Base-by-base conservation (phyloP, 179 eudicot genomes). In the Camellia oleifera region DNA sequence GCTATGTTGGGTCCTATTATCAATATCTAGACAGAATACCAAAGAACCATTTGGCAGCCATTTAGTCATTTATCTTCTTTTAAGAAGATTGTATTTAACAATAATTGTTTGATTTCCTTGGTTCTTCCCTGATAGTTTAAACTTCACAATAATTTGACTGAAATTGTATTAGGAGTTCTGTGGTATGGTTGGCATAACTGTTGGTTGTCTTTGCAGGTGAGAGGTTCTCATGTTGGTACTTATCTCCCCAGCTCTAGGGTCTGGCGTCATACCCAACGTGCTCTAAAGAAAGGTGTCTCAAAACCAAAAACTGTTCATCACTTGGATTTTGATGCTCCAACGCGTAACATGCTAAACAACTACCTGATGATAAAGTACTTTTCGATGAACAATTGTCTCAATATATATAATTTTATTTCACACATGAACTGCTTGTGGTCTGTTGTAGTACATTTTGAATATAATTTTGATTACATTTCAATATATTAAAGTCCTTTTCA, bases 261-360 rank as follows among this genome's bases (percentile, higher is more conserved):
- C 82, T 96, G 99, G 99, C 92, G 88, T 82, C 40, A 48, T 48
- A 18, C 40, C 40, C 40, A 32, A 32, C 2, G 40, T 32, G 40
- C 40, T 32, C 40, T 32, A 32, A 32, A 32, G 40, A 32, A 32
- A 32, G 40, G 40, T 32, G 40, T 32, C 40, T 32, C 40, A 32
- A 32, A 32, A 32, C 83, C 80, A 60, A 87, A 87, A 73, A 92
- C 89, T 65, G 88, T 96, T 77, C 86, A 90, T 60, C 95, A 94
- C 87, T 86, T 96, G 88, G 99, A 96, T 90, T 96, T 96, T 90
- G 99, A 96, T 90, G 99, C 99, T 83, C 97, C 99, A 79, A 94
- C 99, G 2, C 97, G 99, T 80, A 94, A 90, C 88, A 88, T 84
- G 91, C 95, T 58, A 85, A 88, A 82, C 96, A 88, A 67, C 83